Conservation (phyloP, 129 eudicot species). For the Artemisia annua region DNA sequence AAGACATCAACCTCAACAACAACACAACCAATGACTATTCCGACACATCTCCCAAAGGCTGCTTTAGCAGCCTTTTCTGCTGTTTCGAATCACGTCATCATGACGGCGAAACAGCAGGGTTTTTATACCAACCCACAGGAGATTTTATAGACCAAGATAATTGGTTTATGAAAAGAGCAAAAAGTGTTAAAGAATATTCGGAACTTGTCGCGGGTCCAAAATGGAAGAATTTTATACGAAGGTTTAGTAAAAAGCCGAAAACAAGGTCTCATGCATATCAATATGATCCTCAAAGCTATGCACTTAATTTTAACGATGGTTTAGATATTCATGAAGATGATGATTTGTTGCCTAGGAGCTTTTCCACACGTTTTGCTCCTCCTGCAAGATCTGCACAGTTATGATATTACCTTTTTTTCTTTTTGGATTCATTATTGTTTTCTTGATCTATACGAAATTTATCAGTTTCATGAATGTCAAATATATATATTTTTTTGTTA, state of each 20-base stretch:
- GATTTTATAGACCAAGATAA: slow-evolving; percentile 36
- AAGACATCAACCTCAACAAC: background rate
- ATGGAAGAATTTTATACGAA: slow-evolving; percentile 84
- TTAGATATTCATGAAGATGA: slow-evolving; percentile 42
- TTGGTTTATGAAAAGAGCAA: slow-evolving; percentile 53
- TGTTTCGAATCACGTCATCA: slow-evolving; percentile 31
- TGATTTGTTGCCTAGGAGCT: slow-evolving; percentile 48
- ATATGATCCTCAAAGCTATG: slow-evolving; percentile 74
- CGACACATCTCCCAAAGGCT: slow-evolving; percentile 19
- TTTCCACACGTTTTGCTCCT: slow-evolving; percentile 61
- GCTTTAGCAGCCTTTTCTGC: slow-evolving; percentile 38
- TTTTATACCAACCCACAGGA: slow-evolving; percentile 27
- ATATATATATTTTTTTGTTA: background rate
- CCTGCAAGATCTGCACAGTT: slow-evolving; percentile 28
- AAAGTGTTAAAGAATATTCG: slow-evolving; percentile 57
- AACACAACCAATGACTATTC: slow-evolving; percentile 20
- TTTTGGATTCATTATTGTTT: slow-evolving; percentile 17
- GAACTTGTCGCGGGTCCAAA: slow-evolving; percentile 87
- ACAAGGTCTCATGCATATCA: slow-evolving; percentile 41
- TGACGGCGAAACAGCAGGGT: slow-evolving; percentile 30
- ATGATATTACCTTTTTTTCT: slow-evolving; percentile 1
- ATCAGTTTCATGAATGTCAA: slow-evolving; percentile 5
- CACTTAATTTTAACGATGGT: slow-evolving; percentile 67
- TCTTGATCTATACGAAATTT: background rate
- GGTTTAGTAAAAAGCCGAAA: slow-evolving; percentile 46